phyloP scores from a whole-genome alignment of 768 basidiomycete genomes.

The Atractiella rhizophila region DNA sequence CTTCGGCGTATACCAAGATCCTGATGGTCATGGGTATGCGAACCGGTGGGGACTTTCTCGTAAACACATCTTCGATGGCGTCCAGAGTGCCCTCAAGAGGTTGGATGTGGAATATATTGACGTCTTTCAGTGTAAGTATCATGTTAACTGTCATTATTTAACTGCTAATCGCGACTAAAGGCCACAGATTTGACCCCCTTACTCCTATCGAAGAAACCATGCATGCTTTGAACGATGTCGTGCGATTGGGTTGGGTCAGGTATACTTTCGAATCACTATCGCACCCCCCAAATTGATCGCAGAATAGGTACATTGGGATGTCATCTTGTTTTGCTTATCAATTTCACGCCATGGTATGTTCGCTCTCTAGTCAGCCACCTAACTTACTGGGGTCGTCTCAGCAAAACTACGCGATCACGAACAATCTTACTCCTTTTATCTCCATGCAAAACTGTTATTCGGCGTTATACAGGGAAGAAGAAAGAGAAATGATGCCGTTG shows the following conservation, averaged over 20 bases:
- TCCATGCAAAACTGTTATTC: constrained; percentile 15
- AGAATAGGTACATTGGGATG: constrained; percentile 25
- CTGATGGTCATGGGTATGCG: constrained; percentile 26
- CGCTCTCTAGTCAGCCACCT: too few relatives aligned
- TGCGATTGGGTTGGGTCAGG: constrained; percentile 21
- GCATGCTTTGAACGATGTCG: constrained; percentile 26
- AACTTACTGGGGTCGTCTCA: too few relatives aligned
- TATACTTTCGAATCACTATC: too few relatives aligned
- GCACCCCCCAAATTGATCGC: too few relatives aligned
- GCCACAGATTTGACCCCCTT: constrained; percentile 30
- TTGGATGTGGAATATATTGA: constrained; percentile 55
- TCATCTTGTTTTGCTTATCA: constrained; percentile 23
- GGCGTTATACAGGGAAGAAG: neutral
- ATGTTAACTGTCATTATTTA: neutral
- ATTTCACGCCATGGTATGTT: constrained; percentile 10
- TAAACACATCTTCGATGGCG: constrained; percentile 43
- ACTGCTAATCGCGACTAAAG: too few relatives aligned
- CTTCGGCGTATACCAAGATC: too few relatives aligned
- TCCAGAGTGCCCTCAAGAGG: constrained; percentile 31
- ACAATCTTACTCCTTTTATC: constrained; percentile 13
- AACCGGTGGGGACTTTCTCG: constrained; percentile 27
- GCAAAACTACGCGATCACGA: constrained; percentile 9
- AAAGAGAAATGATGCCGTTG: constrained; percentile 8
- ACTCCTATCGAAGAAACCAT: constrained; percentile 31
- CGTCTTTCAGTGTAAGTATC: constrained; percentile 36